phyloP scores from a whole-genome alignment of 257 asterid genomes.

The Knoxia roxburghii region DNA sequence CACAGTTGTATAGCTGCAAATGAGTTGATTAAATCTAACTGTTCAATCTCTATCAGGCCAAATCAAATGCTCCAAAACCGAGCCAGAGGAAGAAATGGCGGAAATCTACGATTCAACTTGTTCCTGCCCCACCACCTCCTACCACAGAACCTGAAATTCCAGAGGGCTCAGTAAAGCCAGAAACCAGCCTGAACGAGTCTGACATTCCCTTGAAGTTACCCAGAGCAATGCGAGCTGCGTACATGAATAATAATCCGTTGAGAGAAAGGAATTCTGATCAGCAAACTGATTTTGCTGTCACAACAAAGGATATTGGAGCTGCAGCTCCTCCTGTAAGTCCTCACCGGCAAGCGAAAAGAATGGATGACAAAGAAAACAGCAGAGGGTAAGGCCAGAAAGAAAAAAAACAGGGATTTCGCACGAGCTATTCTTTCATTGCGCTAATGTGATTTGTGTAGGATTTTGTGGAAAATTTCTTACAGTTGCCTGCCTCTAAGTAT shows the following conservation, averaged over 20 bases:
- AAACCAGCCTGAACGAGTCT: conserved; percentile 24
- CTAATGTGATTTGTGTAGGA: background rate
- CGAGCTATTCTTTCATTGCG: background rate
- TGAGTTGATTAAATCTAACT: background rate
- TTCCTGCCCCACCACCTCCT: conserved; percentile 55
- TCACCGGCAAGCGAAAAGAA: conserved; percentile 27
- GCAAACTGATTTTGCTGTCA: conserved; percentile 27
- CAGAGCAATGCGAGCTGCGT: conserved; percentile 58
- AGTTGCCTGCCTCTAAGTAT: conserved; percentile 9
- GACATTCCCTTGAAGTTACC: conserved; percentile 66
- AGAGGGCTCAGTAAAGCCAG: conserved; percentile 38
- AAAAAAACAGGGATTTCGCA: background rate
- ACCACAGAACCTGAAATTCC: conserved; percentile 28
- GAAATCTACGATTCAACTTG: conserved; percentile 71
- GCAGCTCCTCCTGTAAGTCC: conserved; percentile 42
- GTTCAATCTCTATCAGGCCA: conserved; percentile 38
- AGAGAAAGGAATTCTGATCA: conserved; percentile 61
- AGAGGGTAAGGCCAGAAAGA: conserved; percentile 15
- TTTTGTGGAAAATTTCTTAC: conserved; percentile 3
- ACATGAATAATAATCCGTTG: conserved; percentile 44
- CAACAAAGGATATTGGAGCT: conserved; percentile 25
- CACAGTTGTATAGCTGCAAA: background rate
- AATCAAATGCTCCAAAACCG: conserved; percentile 54
- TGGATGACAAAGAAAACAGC: conserved; percentile 61
- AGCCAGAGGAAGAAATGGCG: conserved; percentile 70